Evolutionary conservation across 208 protist species (phyloP), one percentile per base, ranked within the genome.

Genomic region (Trypanosoma lewisi): DNA sequence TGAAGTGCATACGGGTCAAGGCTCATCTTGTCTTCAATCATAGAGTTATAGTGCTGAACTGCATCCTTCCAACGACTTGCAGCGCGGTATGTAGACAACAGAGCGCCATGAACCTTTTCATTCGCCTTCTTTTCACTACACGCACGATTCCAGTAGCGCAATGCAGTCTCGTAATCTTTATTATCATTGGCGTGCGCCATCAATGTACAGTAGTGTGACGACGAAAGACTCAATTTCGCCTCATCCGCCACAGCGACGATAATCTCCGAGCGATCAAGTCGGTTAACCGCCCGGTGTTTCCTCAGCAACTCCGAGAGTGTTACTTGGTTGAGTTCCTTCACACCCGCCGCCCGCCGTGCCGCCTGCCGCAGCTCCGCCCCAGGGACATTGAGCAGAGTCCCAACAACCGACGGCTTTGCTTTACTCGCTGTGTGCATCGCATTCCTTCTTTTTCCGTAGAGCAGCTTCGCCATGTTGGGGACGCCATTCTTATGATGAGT

Each of bases 181-280:
- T 82, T 73, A 48, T 96, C 85, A 67, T 93, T 96, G 48, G 86
- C 83, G 68, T 93, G 89, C 14, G 89, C 83, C 85, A 96, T 88
- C 25, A 96, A 69, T 2, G 83, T 61, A 34, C 80, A 83, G 55
- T 89, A 91, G 65, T 96, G 87, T 49, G 87, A 76, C 25, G 85
- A 63, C 2, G 68, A 89, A 11, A 92, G 64, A 2, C 72, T 70
- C 39, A 80, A 47, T 23, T 70, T 37, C 0, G 53, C 75, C n/a
- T 71, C 66, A 6, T 71, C 74, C 23, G 83, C 61, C 6, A 78
- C 82, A 21, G 80, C 50, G 0, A 89, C 77, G 0, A 91, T 37
- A 1, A 77, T 65, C 49, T 88, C 76, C 11, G 78, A 82, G n/a
- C 89, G 83, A 56, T 95, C 89, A 4, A 93, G 59, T 19, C 89